phyloP scores from a whole-genome alignment of 2,329 filamentous ascomycete species.

The Neonectria neomacrospora region DNA sequence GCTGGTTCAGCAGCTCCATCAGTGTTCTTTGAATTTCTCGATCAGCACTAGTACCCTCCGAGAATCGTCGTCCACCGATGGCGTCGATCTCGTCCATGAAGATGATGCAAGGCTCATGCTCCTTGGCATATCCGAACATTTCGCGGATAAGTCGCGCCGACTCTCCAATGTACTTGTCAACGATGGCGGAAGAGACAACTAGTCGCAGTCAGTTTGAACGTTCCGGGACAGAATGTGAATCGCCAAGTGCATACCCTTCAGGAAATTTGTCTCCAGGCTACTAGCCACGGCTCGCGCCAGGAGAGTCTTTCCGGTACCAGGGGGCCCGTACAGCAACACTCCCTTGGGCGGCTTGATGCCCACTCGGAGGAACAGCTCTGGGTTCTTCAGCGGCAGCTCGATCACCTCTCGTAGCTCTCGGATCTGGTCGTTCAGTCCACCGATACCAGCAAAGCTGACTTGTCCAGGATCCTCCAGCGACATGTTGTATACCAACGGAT shows the following conservation, averaged over 20 bases:
- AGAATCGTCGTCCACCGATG: constrained; percentile 96
- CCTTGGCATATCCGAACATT: constrained; percentile 99
- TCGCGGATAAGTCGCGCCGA: constrained; percentile 96
- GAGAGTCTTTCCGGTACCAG: constrained; percentile 96
- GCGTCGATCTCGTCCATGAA: constrained; percentile 99
- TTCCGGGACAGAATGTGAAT: background rate
- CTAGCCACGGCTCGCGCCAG: constrained; percentile 94
- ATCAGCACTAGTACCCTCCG: constrained; percentile 96
- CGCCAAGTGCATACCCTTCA: constrained; percentile 76
- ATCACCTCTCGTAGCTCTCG: constrained; percentile 97
- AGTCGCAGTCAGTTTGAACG: constrained; percentile 34
- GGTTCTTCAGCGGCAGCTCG: constrained; percentile 97
- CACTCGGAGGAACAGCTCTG: constrained; percentile 94
- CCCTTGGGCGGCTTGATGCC: constrained; percentile 99
- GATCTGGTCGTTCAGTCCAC: constrained; percentile 98
- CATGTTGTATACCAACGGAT: constrained; percentile 99
- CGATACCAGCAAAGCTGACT: constrained; percentile 97
- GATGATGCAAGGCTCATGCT: constrained; percentile 99
- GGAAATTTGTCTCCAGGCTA: constrained; percentile 96
- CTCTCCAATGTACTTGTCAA: constrained; percentile 99
- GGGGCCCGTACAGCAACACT: constrained; percentile 93
- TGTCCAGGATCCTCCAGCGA: constrained; percentile 97
- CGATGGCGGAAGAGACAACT: constrained; percentile 99
- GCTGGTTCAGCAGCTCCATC: constrained; percentile 98
- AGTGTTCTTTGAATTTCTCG: constrained; percentile 97